phyloP scores from a whole-genome alignment of 2,329 filamentous ascomycete genomes.

The Emergomyces pasteurianus region DNA sequence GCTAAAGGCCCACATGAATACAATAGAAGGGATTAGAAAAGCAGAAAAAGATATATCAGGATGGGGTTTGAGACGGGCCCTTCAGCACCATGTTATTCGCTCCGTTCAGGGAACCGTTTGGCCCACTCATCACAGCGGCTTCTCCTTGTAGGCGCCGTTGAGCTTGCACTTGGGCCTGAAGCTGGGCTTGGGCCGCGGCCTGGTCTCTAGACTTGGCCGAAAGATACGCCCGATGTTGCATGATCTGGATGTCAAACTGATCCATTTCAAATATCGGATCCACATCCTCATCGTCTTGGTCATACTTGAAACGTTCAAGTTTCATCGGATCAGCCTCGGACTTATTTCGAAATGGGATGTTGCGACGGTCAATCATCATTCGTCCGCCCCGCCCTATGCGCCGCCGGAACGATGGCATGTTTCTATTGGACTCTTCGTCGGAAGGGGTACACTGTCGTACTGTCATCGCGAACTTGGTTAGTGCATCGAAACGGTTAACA shows the following conservation, averaged over 20 bases:
- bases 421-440: conserved; percentile 30
- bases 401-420: conserved; percentile 60
- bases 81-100: conserved; percentile 11
- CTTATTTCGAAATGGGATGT: conserved; percentile 45
- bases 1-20: conserved; percentile 11
- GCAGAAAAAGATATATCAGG: conserved; percentile 9
- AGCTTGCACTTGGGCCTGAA: conserved; percentile 29
- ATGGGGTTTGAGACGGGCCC: conserved; percentile 21
- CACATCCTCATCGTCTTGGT: conserved; percentile 72
- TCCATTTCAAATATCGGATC: conserved; percentile 64
- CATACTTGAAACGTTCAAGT: conserved; percentile 72
- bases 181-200: conserved; percentile 31
- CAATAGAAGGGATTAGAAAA: not conserved
- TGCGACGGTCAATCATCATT: conserved; percentile 76
- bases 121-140: conserved; percentile 18
- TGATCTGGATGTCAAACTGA: conserved; percentile 47
- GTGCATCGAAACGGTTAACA: conserved; percentile 20
- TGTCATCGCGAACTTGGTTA: conserved; percentile 25
- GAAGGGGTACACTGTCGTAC: conserved; percentile 31
- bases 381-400: conserved; percentile 76
- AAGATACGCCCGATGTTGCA: conserved; percentile 44
- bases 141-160: conserved; percentile 25
- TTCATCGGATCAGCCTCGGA: conserved; percentile 36
- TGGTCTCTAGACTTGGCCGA: conserved; percentile 32
- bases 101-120: conserved; percentile 15